Evolutionary conservation across 345 rosid genomes (phyloP).

Genomic region (Gossypium arboreum): DNA sequence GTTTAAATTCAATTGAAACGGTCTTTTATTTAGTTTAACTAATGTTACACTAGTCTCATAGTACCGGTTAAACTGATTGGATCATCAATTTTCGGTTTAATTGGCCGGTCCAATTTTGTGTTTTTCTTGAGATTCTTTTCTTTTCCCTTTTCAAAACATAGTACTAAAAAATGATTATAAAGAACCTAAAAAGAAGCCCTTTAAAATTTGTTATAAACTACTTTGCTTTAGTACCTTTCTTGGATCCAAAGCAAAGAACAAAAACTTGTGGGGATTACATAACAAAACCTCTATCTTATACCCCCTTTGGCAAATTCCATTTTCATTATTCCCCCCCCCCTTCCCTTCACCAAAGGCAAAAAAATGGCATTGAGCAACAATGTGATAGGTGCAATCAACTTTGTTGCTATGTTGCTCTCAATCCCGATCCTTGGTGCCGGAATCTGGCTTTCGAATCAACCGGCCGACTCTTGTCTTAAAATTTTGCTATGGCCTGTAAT

Average conservation of each 20-base stretch:
- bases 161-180: slow-evolving; percentile 7
- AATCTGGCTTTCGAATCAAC: slow-evolving; percentile 76
- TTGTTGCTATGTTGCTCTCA: slow-evolving; percentile 78
- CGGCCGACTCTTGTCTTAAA: slow-evolving; percentile 80
- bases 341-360: not conserved
- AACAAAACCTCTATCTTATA: not conserved
- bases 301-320: too few species aligned
- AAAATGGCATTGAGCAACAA: slow-evolving; percentile 87
- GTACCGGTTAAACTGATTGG: too few species aligned
- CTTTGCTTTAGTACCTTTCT: slow-evolving; percentile 18
- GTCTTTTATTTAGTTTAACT: too few species aligned
- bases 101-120: too few species aligned
- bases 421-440: slow-evolving; percentile 84
- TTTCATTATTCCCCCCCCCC: not conserved
- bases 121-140: not conserved
- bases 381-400: slow-evolving; percentile 85
- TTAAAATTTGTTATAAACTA: slow-evolving; percentile 4
- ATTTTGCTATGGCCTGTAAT: slow-evolving; percentile 92
- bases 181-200: not conserved
- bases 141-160: slow-evolving; percentile 34
- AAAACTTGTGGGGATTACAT: not conserved
- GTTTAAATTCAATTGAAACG: too few species aligned
- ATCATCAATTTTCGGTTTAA: too few species aligned
- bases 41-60: too few species aligned
- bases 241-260: not conserved